Percentiles rank a stretch among this genome's conserved stretches.
Conservation (phyloP, 2,329 filamentous ascomycete genomes). For the Aspergillus versicolor region DNA sequence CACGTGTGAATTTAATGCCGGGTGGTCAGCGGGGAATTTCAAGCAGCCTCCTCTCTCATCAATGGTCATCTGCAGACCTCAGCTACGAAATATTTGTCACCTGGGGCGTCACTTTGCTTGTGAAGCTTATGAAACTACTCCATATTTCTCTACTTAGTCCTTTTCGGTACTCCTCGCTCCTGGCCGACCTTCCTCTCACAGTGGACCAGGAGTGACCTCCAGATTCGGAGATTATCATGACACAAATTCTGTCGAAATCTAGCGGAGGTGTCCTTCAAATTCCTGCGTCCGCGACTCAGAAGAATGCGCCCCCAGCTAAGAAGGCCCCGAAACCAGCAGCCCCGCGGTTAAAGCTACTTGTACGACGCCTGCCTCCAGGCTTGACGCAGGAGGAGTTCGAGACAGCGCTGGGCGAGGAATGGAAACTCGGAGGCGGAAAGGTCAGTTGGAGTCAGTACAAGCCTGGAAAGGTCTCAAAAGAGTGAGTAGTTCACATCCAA, state of each 20-base stretch:
- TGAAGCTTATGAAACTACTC: not conserved
- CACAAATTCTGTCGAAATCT: conserved; percentile 30
- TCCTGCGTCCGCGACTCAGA: conserved; percentile 47
- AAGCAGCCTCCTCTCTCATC: not conserved
- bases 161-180: not conserved
- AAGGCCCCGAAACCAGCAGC: conserved; percentile 45
- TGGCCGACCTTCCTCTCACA: not conserved
- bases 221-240: conserved; percentile 21
- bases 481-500: conserved; percentile 56
- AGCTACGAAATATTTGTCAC: not conserved
- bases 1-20: conserved; percentile 7
- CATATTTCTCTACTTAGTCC: not conserved
- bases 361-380: conserved; percentile 81
- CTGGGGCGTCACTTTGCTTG: not conserved
- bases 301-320: conserved; percentile 48
- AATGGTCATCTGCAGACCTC: conserved; percentile 2
- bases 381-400: conserved; percentile 79
- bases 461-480: conserved; percentile 74
- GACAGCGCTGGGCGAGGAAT: conserved; percentile 70
- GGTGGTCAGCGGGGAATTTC: conserved; percentile 12
- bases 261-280: conserved; percentile 57
- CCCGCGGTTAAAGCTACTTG: conserved; percentile 76
- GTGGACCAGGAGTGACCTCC: not conserved
- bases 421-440: conserved; percentile 76
- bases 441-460: conserved; percentile 80